A percentile compares a stretch with the other conserved stretches of the same genome.
These are phyloP conservation scores for Lactarius hengduanensis DNA, from an alignment of 768 basidiomycete species.

Conservation along the genomic window DNA sequence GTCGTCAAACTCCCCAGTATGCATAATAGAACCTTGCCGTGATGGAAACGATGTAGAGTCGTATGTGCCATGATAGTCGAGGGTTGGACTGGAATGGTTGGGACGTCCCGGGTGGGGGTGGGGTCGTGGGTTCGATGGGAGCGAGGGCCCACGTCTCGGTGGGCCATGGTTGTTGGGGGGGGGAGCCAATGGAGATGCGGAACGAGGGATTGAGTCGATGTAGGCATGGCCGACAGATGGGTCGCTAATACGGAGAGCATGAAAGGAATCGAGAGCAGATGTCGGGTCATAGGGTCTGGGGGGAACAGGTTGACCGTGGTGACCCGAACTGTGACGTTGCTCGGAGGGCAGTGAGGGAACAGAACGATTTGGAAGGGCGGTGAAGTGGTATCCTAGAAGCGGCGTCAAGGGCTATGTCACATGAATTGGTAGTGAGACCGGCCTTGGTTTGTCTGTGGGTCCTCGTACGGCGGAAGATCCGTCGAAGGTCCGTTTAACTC, in stretches of 20 bases:
- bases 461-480: constrained; percentile 6
- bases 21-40: constrained; percentile 8
- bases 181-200: constrained; percentile 58
- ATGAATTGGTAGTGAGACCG: background rate
- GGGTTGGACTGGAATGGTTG: background rate
- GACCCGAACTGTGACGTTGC: constrained; percentile 5
- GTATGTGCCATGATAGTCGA: constrained; percentile 18
- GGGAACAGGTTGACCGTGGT: constrained; percentile 3
- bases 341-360: constrained; percentile 25
- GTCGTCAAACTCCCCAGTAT: constrained; percentile 16
- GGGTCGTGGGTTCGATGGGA: constrained; percentile 40
- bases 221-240: constrained; percentile 35
- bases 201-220: constrained; percentile 51
- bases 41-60: constrained; percentile 6
- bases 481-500: constrained; percentile 6
- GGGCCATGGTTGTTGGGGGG: constrained; percentile 31
- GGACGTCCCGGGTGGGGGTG: constrained; percentile 17
- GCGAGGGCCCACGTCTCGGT: constrained; percentile 28
- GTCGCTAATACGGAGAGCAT: constrained; percentile 52
- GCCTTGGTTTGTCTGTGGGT: constrained; percentile 8
- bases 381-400: constrained; percentile 12
- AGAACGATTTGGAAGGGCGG: constrained; percentile 18
- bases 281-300: constrained; percentile 43
- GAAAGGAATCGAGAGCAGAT: constrained; percentile 50
- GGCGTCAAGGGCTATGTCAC: constrained; percentile 2